Base-by-base conservation (phyloP, 2,329 filamentous ascomycete genomes). In the Metarhizium rileyi region DNA sequence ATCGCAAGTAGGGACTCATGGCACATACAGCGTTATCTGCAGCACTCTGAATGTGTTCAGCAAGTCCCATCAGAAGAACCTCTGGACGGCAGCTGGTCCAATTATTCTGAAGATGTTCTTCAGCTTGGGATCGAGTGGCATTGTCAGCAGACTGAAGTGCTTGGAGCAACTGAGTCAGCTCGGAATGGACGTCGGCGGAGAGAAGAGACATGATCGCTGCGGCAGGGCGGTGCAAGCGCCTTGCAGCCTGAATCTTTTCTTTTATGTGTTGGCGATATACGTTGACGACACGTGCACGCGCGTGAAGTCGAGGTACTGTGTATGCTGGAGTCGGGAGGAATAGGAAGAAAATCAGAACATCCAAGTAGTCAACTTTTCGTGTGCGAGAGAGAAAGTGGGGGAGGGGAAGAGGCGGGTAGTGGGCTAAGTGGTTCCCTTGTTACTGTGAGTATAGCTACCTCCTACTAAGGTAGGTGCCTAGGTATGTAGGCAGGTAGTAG, bases 131-230 rank as follows among this genome's bases (percentile, higher is more conserved):
- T 65, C 93, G 85, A 60, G 88, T 77, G 51, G 76, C 76, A 72
- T 98, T 98, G 72, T 98, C 91, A 59, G 89, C 73, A 44, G 88
- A 91, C 71, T 93, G 87, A 56, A 98, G 81, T 59, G 86, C 90
- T 71, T 87, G 83, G 65, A 98, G 77, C 58, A 98, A 82, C 78
- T 90, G 86, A 56, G 78, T 77, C 62, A 98, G 83, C 72, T 91
- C 88, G 59, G 82, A 77, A 67, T 93, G 87, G 63, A 93, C 79
- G 64, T 96, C 88, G 57, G 85, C 75, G 56, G 90, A 84, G 42
- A 97, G 82, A 59, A 95, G 72, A 67, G 91, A 95, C 89, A 95
- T 67, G 57, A 54, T 58, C 49, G 58, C 56, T 56, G 53, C 55
- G 55, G 55, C 55, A 52, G 50, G 51, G 53, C 51, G 56, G 52